Base-by-base conservation (phyloP, 2,329 filamentous ascomycete species). In the Fusarium sp. region DNA sequence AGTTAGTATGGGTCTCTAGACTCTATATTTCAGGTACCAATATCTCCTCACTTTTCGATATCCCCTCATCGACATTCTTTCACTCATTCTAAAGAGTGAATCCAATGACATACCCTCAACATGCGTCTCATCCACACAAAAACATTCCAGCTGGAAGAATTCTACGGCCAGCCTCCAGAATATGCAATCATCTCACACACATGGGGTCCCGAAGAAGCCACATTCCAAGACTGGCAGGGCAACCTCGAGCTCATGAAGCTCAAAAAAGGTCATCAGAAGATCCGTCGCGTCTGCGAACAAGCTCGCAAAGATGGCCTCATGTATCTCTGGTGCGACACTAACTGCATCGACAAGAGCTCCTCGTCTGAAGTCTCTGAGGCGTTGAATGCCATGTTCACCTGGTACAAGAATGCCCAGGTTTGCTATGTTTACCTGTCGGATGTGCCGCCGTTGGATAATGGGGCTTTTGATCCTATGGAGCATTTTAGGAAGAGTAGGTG, bases 181-280 rank as follows among this genome's bases (percentile, higher is more conserved):
- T 78, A 78, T 56, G 76, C 74, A 47, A 77, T 79, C 43, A 60
- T 79, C 12, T 78, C 77, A 16, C 77, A 79, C 63, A 77, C 75
- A n/a, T 77, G 75, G 72, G 72, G 64, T 12, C 40, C 66, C 4
- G 76, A 77, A 6, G 77, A 79, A 49, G 72, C 77, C 32, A 72
- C 66, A 7, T 69, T 71, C 43, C 69, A 72, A 23, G 66, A 74
- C 57, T 59, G 74, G 61, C 55, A 51, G 12, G 50, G 68, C 8
- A 66, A 66, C 20, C 55, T 66, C 9, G 63, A 66, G 48, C 41
- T 66, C 21, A 66, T 66, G 55, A 43, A 67, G 46, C 63, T 62
- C 34, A 66, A 48, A 12, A 66, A 66, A 9, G 63, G 63, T 0
- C 63, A 66, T 3, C 63, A 66, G 20, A 66, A 66, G 62, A 66